Evolutionary conservation across 306 rosid genomes (phyloP).

Genomic region (Trifolium pratense): DNA sequence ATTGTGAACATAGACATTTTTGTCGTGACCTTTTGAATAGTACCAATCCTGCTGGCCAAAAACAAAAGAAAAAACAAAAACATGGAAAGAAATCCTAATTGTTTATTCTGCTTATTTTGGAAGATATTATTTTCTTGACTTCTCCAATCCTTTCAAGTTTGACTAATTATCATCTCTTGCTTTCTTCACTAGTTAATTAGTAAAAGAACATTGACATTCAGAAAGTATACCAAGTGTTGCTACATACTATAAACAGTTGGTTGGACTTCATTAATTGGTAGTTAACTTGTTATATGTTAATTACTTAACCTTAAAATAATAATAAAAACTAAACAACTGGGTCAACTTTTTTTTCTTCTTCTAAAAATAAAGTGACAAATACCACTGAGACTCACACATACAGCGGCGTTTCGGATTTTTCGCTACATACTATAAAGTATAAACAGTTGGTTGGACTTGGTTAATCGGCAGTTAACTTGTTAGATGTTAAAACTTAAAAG

Average conservation of each 20-base stretch:
- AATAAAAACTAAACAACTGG: too few species aligned
- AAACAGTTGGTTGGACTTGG: too few species aligned
- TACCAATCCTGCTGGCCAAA: not conserved
- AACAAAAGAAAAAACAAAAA: not conserved
- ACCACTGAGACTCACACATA: too few species aligned
- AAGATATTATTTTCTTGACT: not conserved
- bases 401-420: too few species aligned
- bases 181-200: not conserved
- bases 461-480: too few species aligned
- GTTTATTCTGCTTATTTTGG: not conserved
- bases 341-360: too few species aligned
- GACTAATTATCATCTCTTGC: not conserved
- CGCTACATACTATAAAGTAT: too few species aligned
- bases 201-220: not conserved
- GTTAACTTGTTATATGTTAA: not conserved
- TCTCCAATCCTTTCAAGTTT: not conserved
- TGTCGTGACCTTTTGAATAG: not conserved
- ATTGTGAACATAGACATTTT: conserved; percentile 13
- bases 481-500: too few species aligned
- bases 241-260: not conserved
- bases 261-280: not conserved
- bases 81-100: not conserved
- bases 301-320: too few species aligned
- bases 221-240: not conserved
- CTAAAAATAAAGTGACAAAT: too few species aligned